Evolutionary conservation across 768 basidiomycete genomes (phyloP).

Genomic region (Russula lepida): DNA sequence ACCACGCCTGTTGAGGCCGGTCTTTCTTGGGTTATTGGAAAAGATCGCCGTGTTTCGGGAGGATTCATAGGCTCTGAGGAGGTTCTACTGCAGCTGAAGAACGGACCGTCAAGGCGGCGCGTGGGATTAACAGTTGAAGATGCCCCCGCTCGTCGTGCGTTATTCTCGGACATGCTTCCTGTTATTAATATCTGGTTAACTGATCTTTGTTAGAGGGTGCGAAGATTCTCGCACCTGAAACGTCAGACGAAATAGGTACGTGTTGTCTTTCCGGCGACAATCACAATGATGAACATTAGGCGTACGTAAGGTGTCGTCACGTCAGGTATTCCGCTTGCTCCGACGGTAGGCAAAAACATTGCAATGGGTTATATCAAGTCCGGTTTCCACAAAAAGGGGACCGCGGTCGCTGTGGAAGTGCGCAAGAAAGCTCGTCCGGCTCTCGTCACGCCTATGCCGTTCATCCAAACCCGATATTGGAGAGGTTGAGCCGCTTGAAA

Average conservation of each 20-base stretch:
- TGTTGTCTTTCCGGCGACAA: not conserved
- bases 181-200: not conserved
- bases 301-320: conserved; percentile 60
- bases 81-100: conserved; percentile 68
- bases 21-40: conserved; percentile 88
- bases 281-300: conserved; percentile 6
- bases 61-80: conserved; percentile 73
- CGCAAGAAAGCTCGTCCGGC: conserved; percentile 73
- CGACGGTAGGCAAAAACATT: conserved; percentile 82
- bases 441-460: conserved; percentile 77
- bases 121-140: conserved; percentile 79
- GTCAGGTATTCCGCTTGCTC: conserved; percentile 86
- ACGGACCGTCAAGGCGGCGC: conserved; percentile 68
- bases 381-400: conserved; percentile 88
- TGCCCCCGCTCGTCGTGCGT: conserved; percentile 75
- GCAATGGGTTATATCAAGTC: conserved; percentile 88
- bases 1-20: conserved; percentile 88
- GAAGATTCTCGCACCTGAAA: conserved; percentile 52
- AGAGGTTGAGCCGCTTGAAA: conserved; percentile 34
- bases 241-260: conserved; percentile 53
- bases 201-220: conserved; percentile 54
- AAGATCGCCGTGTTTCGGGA: conserved; percentile 63
- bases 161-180: not conserved
- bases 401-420: conserved; percentile 75
- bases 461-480: conserved; percentile 76